These are phyloP conservation scores for Leccinum disarticulatum DNA, from an alignment of 768 basidiomycete species.

Conservation along the genomic window DNA sequence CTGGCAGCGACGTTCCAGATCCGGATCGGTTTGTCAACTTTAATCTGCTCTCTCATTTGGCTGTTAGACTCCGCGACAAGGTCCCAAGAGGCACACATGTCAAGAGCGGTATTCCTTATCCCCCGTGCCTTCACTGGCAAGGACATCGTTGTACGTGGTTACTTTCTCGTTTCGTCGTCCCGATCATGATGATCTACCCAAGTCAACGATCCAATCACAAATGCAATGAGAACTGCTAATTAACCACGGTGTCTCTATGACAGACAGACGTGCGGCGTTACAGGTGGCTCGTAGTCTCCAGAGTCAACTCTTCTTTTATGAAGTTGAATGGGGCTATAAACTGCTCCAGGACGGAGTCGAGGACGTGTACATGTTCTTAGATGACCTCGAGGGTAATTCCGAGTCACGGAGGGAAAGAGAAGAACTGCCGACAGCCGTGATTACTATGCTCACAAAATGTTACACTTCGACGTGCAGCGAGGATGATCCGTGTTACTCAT, in stretches of 20 bases:
- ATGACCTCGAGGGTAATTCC: slow-evolving; percentile 68
- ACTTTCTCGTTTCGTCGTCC: neutral
- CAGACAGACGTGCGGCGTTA: slow-evolving; percentile 79
- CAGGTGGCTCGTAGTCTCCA: slow-evolving; percentile 90
- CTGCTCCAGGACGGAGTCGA: slow-evolving; percentile 84
- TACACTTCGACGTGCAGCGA: slow-evolving; percentile 87
- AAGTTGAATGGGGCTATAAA: slow-evolving; percentile 91
- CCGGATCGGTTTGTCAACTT: slow-evolving; percentile 84
- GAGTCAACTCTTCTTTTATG: slow-evolving; percentile 92
- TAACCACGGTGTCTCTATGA: slow-evolving; percentile 70
- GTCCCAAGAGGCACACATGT: slow-evolving; percentile 85
- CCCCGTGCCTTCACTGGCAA: slow-evolving; percentile 88
- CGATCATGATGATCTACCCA: slow-evolving; percentile 11
- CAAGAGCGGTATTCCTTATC: slow-evolving; percentile 92
- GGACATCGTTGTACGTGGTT: slow-evolving; percentile 81
- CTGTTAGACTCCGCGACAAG: slow-evolving; percentile 85
- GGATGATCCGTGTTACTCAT: slow-evolving; percentile 78
- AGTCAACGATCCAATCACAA: slow-evolving; percentile 87
- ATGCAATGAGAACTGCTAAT: slow-evolving; percentile 82
- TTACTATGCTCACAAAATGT: slow-evolving; percentile 87
- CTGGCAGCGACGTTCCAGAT: slow-evolving; percentile 60
- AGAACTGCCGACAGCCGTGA: slow-evolving; percentile 84
- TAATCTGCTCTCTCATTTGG: slow-evolving; percentile 83
- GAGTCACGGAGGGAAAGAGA: slow-evolving; percentile 61
- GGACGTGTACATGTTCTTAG: slow-evolving; percentile 91